phyloP scores from a whole-genome alignment of 2,329 filamentous ascomycete genomes.

The Neopestalotiopsis sp. region DNA sequence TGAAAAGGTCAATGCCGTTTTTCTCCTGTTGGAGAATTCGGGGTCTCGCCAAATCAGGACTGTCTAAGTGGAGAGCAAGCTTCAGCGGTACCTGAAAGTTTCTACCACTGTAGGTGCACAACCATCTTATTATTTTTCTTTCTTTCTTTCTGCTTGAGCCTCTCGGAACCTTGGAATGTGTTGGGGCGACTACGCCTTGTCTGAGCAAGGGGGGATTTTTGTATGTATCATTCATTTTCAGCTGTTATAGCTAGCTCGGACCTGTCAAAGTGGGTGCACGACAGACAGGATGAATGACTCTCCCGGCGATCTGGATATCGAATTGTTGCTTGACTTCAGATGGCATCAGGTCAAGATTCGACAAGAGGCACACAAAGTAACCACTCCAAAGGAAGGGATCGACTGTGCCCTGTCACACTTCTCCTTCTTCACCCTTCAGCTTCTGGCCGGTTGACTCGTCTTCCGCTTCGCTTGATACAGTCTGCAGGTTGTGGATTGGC shows the following conservation, averaged over 20 bases:
- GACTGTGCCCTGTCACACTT: background rate
- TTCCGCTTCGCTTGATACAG: constrained; percentile 13
- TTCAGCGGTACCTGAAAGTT: constrained; percentile 16
- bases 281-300: background rate
- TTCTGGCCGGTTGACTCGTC: background rate
- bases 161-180: constrained; percentile 3
- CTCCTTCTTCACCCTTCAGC: background rate
- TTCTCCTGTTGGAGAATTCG: constrained; percentile 15
- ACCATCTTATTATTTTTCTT: background rate
- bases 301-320: background rate
- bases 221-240: background rate
- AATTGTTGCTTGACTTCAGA: constrained; percentile 5
- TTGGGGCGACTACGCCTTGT: background rate
- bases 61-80: constrained; percentile 10
- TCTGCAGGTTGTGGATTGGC: background rate
- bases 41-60: constrained; percentile 15
- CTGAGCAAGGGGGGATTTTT: background rate
- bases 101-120: constrained; percentile 3
- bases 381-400: background rate
- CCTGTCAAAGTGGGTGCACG: constrained; percentile 1
- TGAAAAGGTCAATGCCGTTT: constrained; percentile 14
- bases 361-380: background rate
- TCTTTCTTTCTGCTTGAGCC: background rate
- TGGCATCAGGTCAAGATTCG: constrained; percentile 11
- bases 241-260: background rate